Evolutionary conservation across 2,329 filamentous ascomycete genomes (phyloP), one percentile per base, ranked within the genome.

Genomic region (Daldinia sp.): DNA sequence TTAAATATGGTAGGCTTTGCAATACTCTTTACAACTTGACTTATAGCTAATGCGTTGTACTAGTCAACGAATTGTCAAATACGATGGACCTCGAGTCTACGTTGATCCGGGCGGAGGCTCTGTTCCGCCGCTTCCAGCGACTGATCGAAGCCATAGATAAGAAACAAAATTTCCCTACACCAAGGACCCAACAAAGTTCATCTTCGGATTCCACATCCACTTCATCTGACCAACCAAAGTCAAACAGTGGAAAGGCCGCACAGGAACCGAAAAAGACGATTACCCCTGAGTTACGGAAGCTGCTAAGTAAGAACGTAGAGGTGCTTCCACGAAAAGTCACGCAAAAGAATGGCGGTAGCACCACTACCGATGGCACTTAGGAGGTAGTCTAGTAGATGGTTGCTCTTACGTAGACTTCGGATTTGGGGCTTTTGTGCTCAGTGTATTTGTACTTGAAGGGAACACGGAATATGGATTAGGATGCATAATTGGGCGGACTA

Each of bases 11-110:
- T 94, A 85, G 58, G 89, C 81, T 25, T 21, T 17, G 5, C 11
- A 32, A 15, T 19, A 8, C n/a, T 47, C 13, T 25, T 10, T 32
- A 47, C 48, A 35, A 21, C 2, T 23, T 6, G 6, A n/a, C 19
- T 10, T 1, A 29, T 29, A 60, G n/a, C 51, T 67, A 67, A 67
- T 9, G 43, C n/a, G 66, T 70, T 69, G 9, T 3, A 21, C 17
- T 54, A 95, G 93, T 99, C 72, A 99, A 99, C 74, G 95, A 99
- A 75, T 86, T 99, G 1, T 96, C 93, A 4, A 91, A 90, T 67
- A 96, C 90, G 1, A 98, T 99, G 73, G 95, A 99, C 70, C 85
- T 99, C 0, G 86, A 93, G 53, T 90, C 90, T 0, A 96, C 93
- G 0, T 85, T 98, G 15, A 88, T 96, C 62, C 87, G 94, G 29